These are phyloP conservation scores for Amoebophrya sp. DNA, from an alignment of 169 alveolate species.

Conservation along the genomic window DNA sequence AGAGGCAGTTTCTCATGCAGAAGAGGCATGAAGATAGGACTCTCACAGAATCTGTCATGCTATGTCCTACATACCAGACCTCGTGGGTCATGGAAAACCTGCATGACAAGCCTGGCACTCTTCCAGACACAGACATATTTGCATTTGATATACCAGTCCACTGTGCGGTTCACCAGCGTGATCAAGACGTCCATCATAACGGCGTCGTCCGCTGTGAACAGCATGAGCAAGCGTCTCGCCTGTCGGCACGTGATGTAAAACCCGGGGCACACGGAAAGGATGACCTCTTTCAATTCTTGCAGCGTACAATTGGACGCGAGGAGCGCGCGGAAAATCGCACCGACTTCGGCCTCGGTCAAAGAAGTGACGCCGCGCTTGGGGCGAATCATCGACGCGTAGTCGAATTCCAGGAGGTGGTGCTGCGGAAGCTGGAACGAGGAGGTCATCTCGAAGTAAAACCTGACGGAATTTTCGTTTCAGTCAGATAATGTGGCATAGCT, in stretches of 20 bases:
- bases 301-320: not conserved
- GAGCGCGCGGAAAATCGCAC: not conserved
- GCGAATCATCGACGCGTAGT: constrained; percentile 23
- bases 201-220: not conserved
- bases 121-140: no score
- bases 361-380: not conserved
- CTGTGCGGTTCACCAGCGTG: not conserved
- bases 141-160: no score
- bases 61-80: no score
- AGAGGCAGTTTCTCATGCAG: no score
- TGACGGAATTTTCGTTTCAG: no score
- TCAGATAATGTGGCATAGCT: no score
- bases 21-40: no score
- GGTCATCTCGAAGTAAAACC: not conserved
- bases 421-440: not conserved
- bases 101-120: no score
- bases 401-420: not conserved
- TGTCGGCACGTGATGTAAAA: not conserved
- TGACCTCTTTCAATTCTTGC: not conserved
- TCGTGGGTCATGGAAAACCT: no score
- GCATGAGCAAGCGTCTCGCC: not conserved
- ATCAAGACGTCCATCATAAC: not conserved
- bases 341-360: not conserved
- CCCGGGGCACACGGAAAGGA: not conserved
- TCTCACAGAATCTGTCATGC: no score